Base-by-base conservation (phyloP, 2,329 filamentous ascomycete genomes). In the Stenocarpella maydis region DNA sequence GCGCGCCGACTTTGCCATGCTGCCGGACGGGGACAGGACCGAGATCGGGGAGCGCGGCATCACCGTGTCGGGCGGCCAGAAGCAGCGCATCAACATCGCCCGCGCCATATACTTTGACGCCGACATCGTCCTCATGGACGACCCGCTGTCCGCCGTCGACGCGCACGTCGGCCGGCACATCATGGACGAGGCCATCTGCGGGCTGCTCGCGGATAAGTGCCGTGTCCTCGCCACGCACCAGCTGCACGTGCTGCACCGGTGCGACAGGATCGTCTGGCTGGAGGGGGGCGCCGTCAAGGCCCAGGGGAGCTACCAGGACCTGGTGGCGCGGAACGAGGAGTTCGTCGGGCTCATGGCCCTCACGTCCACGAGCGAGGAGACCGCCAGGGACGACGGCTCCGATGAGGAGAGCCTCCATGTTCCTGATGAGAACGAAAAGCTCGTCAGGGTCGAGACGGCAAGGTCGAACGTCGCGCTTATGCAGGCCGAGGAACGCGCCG, bases 41-140 rank as follows among this genome's bases (percentile, higher is more conserved):
- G 95, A 98, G 79, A 97, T 98, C 76, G 96, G 95, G 26, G 95
- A 98, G 79, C 90, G 94, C 71, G 95, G 96, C 66, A 98, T 98
- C 76, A 98, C 94, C 1, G 92, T 98, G 1, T 98, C 94, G n/a
- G 95, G 95, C 69, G 95, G 95, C 1, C 95, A 98, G 79, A 98
- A 98, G 80, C 95, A 98, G 79, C 90, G 96, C 12, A 84, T 98
- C 73, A 98, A 98, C 77, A 98, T 98, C 76, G 96, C 96, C 19
- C 88, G 96, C 41, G 77, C 80, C 4, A 74, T 81, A 24, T 71
- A 87, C 80, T 75, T 78, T 34, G 72, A 78, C 39, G 73, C 77
- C 17, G 73, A 77, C 43, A 75, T 79, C 37, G 68, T 79, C 10
- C 72, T 80, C 14, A 73, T 80, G 67, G 78, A 80, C 58, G 78